A percentile compares a stretch with the other conserved stretches of the same genome.
Conservation (phyloP, 140 eudicot genomes). For the Senecio squalidus region DNA sequence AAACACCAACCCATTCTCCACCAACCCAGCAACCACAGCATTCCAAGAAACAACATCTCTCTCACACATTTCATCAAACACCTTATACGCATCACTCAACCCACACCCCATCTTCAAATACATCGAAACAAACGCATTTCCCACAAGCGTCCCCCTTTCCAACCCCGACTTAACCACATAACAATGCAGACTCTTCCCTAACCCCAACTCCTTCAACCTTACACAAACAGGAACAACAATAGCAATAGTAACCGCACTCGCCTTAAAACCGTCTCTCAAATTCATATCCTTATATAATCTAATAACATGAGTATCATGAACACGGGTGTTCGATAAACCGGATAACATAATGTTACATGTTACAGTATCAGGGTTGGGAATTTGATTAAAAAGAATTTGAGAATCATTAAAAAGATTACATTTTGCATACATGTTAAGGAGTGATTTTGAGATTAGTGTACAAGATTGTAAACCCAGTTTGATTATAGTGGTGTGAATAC, state of each 20-base stretch:
- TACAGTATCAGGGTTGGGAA: constrained; percentile 47
- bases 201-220: constrained; percentile 35
- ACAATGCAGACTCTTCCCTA: constrained; percentile 63
- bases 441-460: constrained; percentile 47
- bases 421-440: constrained; percentile 90
- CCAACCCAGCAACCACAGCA: constrained; percentile 73
- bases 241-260: constrained; percentile 62
- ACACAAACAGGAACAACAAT: constrained; percentile 72
- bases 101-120: constrained; percentile 67
- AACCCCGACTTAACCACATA: constrained; percentile 58
- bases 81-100: constrained; percentile 37
- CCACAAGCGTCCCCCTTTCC: constrained; percentile 58
- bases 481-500: constrained; percentile 46
- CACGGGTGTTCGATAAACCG: constrained; percentile 54
- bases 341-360: constrained; percentile 73
- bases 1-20: constrained; percentile 51
- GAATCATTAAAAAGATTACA: constrained; percentile 52
- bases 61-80: constrained; percentile 48
- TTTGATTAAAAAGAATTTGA: constrained; percentile 40
- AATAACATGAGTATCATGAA: constrained; percentile 53
- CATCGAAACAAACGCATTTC: constrained; percentile 76
- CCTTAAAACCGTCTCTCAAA: constrained; percentile 20
- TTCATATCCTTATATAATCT: constrained; percentile 42
- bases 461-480: constrained; percentile 68
- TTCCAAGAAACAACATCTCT: constrained; percentile 88